These are phyloP conservation scores for Dioszegia aurantiaca DNA, from an alignment of 768 basidiomycete species.

Conservation along the genomic window DNA sequence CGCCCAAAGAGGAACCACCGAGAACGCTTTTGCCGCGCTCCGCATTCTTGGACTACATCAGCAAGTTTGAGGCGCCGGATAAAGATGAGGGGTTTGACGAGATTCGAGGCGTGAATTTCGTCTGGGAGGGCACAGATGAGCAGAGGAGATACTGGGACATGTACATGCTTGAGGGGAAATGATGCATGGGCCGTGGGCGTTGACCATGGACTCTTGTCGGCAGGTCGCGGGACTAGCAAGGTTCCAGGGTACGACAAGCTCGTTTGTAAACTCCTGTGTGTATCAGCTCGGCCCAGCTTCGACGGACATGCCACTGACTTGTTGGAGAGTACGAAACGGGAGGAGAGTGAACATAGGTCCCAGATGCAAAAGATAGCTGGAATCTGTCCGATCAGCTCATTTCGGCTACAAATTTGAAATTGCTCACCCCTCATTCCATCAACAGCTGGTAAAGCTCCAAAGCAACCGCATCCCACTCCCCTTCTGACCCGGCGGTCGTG, in stretches of 20 bases:
- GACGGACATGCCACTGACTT: too few relatives aligned
- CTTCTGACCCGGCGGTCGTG: not conserved
- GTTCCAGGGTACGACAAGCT: too few relatives aligned
- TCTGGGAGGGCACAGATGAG: constrained; percentile 71
- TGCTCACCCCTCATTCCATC: not conserved
- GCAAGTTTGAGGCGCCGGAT: constrained; percentile 61
- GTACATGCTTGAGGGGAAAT: constrained; percentile 60
- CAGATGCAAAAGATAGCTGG: not conserved
- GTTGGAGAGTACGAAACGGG: too few relatives aligned
- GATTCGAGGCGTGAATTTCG: constrained; percentile 73
- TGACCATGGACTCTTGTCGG: too few relatives aligned
- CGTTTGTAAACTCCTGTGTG: too few relatives aligned
- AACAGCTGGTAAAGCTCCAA: not conserved
- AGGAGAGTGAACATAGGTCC: too few relatives aligned
- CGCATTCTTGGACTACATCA: constrained; percentile 44
- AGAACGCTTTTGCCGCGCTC: constrained; percentile 38
- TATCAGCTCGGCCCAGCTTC: too few relatives aligned
- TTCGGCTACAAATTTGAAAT: not conserved
- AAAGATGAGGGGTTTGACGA: constrained; percentile 72
- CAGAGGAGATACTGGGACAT: constrained; percentile 71
- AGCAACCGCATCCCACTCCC: not conserved
- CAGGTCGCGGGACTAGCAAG: too few relatives aligned
- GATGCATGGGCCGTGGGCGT: too few relatives aligned
- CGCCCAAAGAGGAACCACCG: constrained; percentile 26
- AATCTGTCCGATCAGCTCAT: not conserved